Conservation (phyloP, 306 rosid genomes). For the Oxytropis ochrocephala region DNA sequence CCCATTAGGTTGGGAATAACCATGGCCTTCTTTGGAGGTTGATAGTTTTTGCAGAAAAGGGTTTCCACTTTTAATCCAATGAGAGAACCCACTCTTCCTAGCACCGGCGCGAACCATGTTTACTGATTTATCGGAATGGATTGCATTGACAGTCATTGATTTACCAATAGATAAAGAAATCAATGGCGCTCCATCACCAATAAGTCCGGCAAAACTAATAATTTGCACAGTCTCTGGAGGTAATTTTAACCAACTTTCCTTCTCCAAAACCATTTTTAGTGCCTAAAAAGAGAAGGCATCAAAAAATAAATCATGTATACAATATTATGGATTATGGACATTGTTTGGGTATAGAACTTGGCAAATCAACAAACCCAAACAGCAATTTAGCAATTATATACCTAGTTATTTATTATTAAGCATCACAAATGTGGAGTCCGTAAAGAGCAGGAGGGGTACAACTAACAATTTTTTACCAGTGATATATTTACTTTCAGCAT, state of each 20-base stretch:
- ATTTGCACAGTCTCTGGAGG: constrained; percentile 76
- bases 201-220: constrained; percentile 92
- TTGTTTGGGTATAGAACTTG: constrained; percentile 4
- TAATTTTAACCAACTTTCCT: constrained; percentile 72
- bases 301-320: constrained; percentile 1
- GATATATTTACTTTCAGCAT: constrained; percentile 1
- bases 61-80: constrained; percentile 72
- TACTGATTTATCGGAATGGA: constrained; percentile 40
- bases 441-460: background rate
- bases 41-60: constrained; percentile 65
- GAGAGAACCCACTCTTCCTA: constrained; percentile 64
- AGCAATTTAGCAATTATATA: constrained; percentile 15
- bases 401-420: background rate
- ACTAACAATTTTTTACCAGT: background rate
- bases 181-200: constrained; percentile 95
- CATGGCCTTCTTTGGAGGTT: constrained; percentile 50
- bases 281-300: constrained; percentile 52
- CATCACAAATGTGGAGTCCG: background rate
- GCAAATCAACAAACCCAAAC: constrained; percentile 10
- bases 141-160: constrained; percentile 34
- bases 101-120: constrained; percentile 39
- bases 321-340: background rate
- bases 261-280: constrained; percentile 92
- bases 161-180: constrained; percentile 51
- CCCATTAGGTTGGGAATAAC: constrained; percentile 44